Evolutionary conservation across 1,284 basidiomycete genomes (phyloP).

Genomic region (Leccinum pallidistipes): DNA sequence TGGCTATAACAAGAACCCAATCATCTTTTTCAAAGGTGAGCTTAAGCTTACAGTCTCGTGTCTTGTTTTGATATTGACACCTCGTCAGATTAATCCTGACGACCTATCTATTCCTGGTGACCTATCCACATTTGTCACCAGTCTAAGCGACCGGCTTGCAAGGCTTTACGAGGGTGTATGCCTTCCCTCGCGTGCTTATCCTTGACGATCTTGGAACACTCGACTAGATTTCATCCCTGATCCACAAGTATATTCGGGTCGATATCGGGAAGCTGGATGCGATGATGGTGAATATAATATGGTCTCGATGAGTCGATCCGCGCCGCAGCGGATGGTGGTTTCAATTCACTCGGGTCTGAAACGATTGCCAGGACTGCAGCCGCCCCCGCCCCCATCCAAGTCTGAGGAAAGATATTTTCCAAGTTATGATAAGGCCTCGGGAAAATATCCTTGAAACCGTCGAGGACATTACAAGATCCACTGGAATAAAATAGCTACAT

Average conservation of each 20-base stretch:
- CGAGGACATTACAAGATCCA: constrained; percentile 65
- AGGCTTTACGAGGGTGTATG: constrained; percentile 61
- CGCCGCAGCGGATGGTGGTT: constrained; percentile 77
- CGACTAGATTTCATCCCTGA: constrained; percentile 59
- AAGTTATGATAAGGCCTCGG: constrained; percentile 79
- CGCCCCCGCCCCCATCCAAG: constrained; percentile 71
- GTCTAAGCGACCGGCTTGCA: constrained; percentile 73
- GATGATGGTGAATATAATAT: constrained; percentile 56
- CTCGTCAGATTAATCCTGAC: constrained; percentile 64
- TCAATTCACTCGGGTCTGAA: constrained; percentile 75
- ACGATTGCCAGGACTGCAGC: constrained; percentile 74
- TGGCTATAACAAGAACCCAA: constrained; percentile 69
- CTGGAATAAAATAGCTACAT: constrained; percentile 83
- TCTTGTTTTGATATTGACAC: constrained; percentile 12
- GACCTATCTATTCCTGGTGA: constrained; percentile 55
- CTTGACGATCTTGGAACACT: constrained; percentile 13
- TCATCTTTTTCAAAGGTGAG: constrained; percentile 70
- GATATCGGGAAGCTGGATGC: constrained; percentile 72
- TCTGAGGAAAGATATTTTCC: constrained; percentile 75
- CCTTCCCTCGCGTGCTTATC: constrained; percentile 1
- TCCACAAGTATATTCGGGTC: constrained; percentile 76
- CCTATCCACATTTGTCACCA: constrained; percentile 37
- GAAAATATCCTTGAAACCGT: constrained; percentile 66
- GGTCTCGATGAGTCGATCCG: constrained; percentile 75
- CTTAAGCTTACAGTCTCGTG: constrained; percentile 1